These are phyloP conservation scores for Cladosporium sp. DNA, from an alignment of 2,329 filamentous ascomycete genomes.

Conservation along the genomic window DNA sequence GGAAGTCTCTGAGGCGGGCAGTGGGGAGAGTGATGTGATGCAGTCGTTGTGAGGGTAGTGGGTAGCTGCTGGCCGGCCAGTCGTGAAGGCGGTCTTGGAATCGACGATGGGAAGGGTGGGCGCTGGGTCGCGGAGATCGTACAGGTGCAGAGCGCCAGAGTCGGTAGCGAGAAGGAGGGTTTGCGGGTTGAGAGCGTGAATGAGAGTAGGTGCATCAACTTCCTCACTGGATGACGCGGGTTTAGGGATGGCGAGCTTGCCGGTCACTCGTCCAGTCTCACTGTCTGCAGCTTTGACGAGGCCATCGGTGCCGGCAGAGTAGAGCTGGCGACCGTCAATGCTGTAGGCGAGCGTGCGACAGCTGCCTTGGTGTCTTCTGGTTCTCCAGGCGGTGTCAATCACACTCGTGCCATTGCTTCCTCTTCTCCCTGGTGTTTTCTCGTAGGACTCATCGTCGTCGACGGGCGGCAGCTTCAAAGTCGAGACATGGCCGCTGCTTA, in stretches of 20 bases:
- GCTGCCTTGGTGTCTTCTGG: conserved; percentile 87
- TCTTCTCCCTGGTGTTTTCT: conserved; percentile 27
- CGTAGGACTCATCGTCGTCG: conserved; percentile 44
- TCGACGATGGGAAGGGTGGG: conserved; percentile 35
- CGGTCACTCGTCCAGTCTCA: conserved; percentile 63
- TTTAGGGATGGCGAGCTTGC: conserved; percentile 74
- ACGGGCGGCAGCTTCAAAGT: conserved; percentile 66
- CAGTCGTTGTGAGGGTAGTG: conserved; percentile 90
- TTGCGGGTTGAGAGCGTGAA: conserved; percentile 82
- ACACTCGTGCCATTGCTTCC: conserved; percentile 63
- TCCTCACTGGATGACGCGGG: conserved; percentile 40
- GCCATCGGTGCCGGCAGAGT: conserved; percentile 58
- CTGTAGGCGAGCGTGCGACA: conserved; percentile 78
- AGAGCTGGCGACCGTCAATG: conserved; percentile 67
- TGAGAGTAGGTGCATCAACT: conserved; percentile 69
- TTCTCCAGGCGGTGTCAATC: conserved; percentile 82
- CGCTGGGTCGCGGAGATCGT: conserved; percentile 65
- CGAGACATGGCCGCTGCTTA: conserved; percentile 81
- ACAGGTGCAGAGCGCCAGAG: conserved; percentile 81
- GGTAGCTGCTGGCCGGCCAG: conserved; percentile 67
- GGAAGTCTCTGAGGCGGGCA: conserved; percentile 74
- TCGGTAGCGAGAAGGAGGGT: conserved; percentile 87
- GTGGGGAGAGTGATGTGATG: conserved; percentile 78
- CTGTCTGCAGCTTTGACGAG: conserved; percentile 58
- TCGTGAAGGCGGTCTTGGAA: conserved; percentile 42